phyloP scores from a whole-genome alignment of 2,329 filamentous ascomycete genomes.

The Ceratocystiopsis brevicomis region DNA sequence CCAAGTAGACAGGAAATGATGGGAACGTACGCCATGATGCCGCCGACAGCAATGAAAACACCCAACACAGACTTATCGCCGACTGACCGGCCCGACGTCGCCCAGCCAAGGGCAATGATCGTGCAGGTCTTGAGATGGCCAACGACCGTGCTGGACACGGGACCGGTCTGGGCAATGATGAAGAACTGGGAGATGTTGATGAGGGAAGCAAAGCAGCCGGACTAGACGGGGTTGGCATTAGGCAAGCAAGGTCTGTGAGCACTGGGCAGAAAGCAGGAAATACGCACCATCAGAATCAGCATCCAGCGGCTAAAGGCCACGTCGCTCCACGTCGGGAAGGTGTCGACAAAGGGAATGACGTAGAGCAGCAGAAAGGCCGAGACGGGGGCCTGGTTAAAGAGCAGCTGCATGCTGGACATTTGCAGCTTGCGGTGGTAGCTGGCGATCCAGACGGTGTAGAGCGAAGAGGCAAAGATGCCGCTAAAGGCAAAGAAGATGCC shows the following conservation, averaged over 20 bases:
- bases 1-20: no score
- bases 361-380: conserved; percentile 44
- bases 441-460: conserved; percentile 52
- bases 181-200: conserved; percentile 49
- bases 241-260: no score
- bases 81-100: conserved; percentile 32
- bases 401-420: conserved; percentile 49
- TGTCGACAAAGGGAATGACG: conserved; percentile 46
- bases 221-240: no score
- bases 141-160: conserved; percentile 46
- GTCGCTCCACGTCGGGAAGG: conserved; percentile 35
- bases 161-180: conserved; percentile 41
- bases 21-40: conserved; percentile 34
- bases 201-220: conserved; percentile 41
- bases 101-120: conserved; percentile 46
- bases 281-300: conserved; percentile 37
- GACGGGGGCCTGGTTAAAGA: conserved; percentile 48
- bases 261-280: background rate
- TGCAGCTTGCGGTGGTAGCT: conserved; percentile 45
- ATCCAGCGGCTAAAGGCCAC: conserved; percentile 33
- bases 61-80: conserved; percentile 36
- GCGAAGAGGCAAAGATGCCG: conserved; percentile 44
- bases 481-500: conserved; percentile 46
- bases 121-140: conserved; percentile 47
- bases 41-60: conserved; percentile 34